Evolutionary conservation across 2,329 filamentous ascomycete species (phyloP).

Genomic region (Tolypocladium pustulatum): DNA sequence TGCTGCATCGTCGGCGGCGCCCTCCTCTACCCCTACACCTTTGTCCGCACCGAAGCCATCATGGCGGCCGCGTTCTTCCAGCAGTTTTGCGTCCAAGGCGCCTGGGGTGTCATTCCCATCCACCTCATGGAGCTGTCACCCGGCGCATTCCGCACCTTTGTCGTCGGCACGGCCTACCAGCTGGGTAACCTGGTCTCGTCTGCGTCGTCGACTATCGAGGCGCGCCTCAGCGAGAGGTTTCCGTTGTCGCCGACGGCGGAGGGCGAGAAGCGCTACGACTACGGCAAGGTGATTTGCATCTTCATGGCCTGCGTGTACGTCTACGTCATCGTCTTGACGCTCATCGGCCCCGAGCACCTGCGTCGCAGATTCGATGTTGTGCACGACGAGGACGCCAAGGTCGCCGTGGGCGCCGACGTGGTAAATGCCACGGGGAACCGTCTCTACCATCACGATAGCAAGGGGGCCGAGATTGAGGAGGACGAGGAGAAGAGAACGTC

Average conservation of each 20-base stretch:
- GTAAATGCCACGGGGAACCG: constrained; percentile 9
- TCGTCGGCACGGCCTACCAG: constrained; percentile 66
- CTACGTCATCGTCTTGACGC: constrained; percentile 49
- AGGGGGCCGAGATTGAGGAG: background rate
- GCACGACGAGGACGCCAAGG: constrained; percentile 36
- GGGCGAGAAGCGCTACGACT: constrained; percentile 50
- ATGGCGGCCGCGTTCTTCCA: constrained; percentile 79
- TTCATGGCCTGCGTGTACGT: constrained; percentile 79
- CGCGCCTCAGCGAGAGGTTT: constrained; percentile 63
- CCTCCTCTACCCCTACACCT: constrained; percentile 75
- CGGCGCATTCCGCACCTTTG: constrained; percentile 61
- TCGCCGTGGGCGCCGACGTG: constrained; percentile 30
- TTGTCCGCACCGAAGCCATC: constrained; percentile 48
- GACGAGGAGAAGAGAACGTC: constrained; percentile 1
- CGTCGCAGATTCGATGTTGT: constrained; percentile 38
- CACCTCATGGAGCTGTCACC: constrained; percentile 70
- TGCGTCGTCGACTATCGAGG: constrained; percentile 65
- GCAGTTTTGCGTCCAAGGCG: constrained; percentile 69
- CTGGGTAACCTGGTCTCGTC: constrained; percentile 65
- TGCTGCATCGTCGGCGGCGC: constrained; percentile 59
- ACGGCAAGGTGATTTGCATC: constrained; percentile 78
- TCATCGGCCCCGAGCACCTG: constrained; percentile 50
- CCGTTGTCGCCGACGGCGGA: constrained; percentile 49
- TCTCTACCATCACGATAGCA: background rate
- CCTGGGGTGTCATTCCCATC: constrained; percentile 68